These are phyloP conservation scores for Coemansia sp. DNA, from an alignment of 192 early-diverging fungal genomes.

Conservation along the genomic window DNA sequence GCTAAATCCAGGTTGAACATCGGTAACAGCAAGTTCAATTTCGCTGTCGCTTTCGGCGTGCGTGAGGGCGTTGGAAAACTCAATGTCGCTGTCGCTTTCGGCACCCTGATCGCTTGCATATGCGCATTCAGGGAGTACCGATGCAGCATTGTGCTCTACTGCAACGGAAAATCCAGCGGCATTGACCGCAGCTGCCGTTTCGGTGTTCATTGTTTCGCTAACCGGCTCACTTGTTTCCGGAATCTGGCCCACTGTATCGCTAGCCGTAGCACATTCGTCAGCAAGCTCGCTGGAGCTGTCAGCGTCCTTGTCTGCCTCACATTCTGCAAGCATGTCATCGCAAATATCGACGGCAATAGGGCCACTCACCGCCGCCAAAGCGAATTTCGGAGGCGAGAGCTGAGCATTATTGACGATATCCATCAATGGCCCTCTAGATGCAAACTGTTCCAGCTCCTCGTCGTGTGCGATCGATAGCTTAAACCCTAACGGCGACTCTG, in stretches of 20 bases:
- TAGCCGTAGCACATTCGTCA: neutral
- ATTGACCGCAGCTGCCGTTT: neutral
- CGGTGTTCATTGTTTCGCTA: neutral
- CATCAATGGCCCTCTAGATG: neutral
- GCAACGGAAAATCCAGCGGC: neutral
- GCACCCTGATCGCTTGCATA: neutral
- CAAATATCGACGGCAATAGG: too few species aligned
- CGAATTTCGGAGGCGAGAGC: slow-evolving; percentile 9
- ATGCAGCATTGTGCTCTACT: too few species aligned
- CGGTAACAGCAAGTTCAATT: neutral
- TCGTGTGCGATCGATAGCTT: slow-evolving; percentile 3
- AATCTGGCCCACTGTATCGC: too few species aligned
- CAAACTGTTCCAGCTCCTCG: neutral
- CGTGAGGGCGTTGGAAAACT: slow-evolving; percentile 2
- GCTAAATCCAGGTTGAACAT: neutral
- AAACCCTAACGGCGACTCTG: slow-evolving; percentile 25
- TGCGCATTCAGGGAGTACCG: neutral
- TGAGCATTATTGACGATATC: neutral
- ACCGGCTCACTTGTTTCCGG: neutral
- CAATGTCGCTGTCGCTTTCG: slow-evolving; percentile 17
- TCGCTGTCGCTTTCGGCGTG: neutral
- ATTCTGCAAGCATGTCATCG: slow-evolving; percentile 1
- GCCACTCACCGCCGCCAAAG: neutral
- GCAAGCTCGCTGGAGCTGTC: neutral
- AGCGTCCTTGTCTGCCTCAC: neutral